These are phyloP conservation scores for Meredithiella fracta DNA, from an alignment of 2,329 filamentous ascomycete species.

Conservation along the genomic window DNA sequence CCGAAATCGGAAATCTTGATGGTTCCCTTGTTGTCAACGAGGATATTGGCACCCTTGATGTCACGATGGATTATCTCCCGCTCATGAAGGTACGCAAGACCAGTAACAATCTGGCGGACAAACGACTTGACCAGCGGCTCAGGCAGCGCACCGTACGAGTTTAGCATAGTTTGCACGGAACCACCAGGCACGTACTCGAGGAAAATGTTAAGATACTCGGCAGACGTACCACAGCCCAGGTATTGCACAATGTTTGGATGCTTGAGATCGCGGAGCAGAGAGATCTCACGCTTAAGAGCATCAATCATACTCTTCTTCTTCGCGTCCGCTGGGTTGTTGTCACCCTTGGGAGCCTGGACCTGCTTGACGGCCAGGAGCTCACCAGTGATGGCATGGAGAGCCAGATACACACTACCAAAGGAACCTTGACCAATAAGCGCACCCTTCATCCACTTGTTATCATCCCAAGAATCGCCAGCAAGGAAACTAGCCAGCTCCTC, in stretches of 20 bases:
- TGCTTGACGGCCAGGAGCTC: constrained; percentile 98
- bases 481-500: constrained; percentile 82
- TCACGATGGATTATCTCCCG: constrained; percentile 95
- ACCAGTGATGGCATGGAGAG: constrained; percentile 86
- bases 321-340: constrained; percentile 65
- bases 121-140: constrained; percentile 93
- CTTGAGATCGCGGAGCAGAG: constrained; percentile 78
- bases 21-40: constrained; percentile 96
- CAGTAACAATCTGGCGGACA: constrained; percentile 84
- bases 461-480: constrained; percentile 83
- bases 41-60: constrained; percentile 97
- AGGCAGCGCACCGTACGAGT: constrained; percentile 88
- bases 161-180: constrained; percentile 95
- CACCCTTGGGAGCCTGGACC: constrained; percentile 72
- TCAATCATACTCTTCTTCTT: constrained; percentile 98
- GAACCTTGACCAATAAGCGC: constrained; percentile 92
- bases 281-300: constrained; percentile 90
- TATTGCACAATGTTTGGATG: constrained; percentile 98
- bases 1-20: constrained; percentile 99
- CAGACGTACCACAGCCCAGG: constrained; percentile 81
- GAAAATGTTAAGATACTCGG: constrained; percentile 95
- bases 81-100: constrained; percentile 82
- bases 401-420: constrained; percentile 89
- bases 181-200: constrained; percentile 96
- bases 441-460: constrained; percentile 99